A percentile compares a stretch with the other conserved stretches of the same genome.
Evolutionary conservation across 495 filamentous ascomycete species (phyloP).

Genomic region (Neurospora sp.): DNA sequence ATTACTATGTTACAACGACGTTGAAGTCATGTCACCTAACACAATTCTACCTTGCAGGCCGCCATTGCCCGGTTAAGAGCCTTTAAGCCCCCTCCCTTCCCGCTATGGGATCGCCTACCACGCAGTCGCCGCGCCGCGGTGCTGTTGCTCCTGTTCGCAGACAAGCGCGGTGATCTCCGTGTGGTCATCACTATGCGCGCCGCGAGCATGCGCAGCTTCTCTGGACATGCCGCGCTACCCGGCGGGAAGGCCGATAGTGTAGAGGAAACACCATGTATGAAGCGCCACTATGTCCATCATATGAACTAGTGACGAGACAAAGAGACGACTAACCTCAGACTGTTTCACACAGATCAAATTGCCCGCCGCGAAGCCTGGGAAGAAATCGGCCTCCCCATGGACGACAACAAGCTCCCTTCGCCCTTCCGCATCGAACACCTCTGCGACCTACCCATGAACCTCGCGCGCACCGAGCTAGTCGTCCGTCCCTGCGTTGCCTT

Average conservation of each 20-base stretch:
- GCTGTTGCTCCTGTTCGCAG: conserved; percentile 74
- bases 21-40: not conserved
- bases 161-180: conserved; percentile 61
- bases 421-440: conserved; percentile 78
- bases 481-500: conserved; percentile 83
- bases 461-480: conserved; percentile 70
- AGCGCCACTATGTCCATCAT: conserved; percentile 31
- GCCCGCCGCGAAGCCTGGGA: conserved; percentile 82
- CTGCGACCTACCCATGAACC: conserved; percentile 67
- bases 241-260: conserved; percentile 54
- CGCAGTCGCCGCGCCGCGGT: conserved; percentile 70
- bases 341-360: conserved; percentile 55
- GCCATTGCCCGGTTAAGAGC: conserved; percentile 67
- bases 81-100: conserved; percentile 51
- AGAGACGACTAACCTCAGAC: conserved; percentile 2
- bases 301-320: not conserved
- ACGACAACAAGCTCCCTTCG: conserved; percentile 47
- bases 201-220: conserved; percentile 55
- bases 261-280: conserved; percentile 38
- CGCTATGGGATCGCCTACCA: conserved; percentile 50
- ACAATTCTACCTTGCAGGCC: conserved; percentile 34
- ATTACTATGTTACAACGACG: conserved; percentile 3
- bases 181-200: conserved; percentile 85
- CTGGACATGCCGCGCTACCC: conserved; percentile 74
- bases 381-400: conserved; percentile 76